Conservation (phyloP, 352 stramenopile species). For the Bremia lactucae region DNA sequence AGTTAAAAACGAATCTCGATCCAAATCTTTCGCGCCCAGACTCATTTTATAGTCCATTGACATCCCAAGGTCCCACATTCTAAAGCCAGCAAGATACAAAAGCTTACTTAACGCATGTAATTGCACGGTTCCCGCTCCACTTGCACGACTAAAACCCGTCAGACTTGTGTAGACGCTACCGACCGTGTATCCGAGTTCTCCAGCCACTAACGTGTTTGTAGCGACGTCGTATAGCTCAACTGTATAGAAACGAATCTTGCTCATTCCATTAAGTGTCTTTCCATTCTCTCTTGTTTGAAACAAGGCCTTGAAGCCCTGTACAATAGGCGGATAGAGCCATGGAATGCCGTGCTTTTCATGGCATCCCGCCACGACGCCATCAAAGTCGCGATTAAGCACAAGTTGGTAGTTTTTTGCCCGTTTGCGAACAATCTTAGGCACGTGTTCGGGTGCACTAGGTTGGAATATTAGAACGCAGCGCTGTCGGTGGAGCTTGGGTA, state of each 20-base stretch:
- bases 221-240: constrained; percentile 84
- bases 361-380: constrained; percentile 83
- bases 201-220: constrained; percentile 71
- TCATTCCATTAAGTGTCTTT: constrained; percentile 45
- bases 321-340: constrained; percentile 89
- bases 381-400: constrained; percentile 84
- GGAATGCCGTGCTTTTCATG: constrained; percentile 87
- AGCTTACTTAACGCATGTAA: constrained; percentile 68
- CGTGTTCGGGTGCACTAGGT: constrained; percentile 39
- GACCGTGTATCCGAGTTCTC: constrained; percentile 90
- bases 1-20: constrained; percentile 61
- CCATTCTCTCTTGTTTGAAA: constrained; percentile 45
- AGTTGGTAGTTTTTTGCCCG: constrained; percentile 81
- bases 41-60: constrained; percentile 85
- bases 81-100: constrained; percentile 61
- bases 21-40: constrained; percentile 57
- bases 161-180: constrained; percentile 88
- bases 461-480: constrained; percentile 76
- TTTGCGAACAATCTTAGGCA: constrained; percentile 87
- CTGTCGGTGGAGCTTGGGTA: constrained; percentile 86
- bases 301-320: constrained; percentile 68
- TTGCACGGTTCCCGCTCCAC: constrained; percentile 75
- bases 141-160: constrained; percentile 66
- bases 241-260: constrained; percentile 78
- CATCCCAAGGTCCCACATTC: constrained; percentile 85